Evolutionary conservation across 2,329 filamentous ascomycete species (phyloP).

Genomic region (Cladobotryum mycophilum): DNA sequence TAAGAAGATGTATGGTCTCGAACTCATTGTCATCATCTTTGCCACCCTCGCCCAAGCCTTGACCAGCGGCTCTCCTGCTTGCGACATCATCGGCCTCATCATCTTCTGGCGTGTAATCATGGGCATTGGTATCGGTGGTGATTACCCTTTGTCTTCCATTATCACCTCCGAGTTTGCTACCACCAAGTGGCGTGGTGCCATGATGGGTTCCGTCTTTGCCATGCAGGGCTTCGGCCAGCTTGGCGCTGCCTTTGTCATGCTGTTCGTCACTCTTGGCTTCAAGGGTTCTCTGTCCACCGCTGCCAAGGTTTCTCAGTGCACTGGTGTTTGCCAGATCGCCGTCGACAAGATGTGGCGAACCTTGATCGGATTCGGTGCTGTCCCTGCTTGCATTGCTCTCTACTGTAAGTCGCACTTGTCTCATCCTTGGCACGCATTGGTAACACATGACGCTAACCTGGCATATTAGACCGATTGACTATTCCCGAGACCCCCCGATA

Average conservation of each 20-base stretch:
- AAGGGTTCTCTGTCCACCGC: slow-evolving; percentile 54
- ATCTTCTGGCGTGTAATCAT: slow-evolving; percentile 80
- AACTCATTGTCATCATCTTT: slow-evolving; percentile 75
- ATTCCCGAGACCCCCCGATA: slow-evolving; percentile 86
- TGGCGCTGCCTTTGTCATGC: slow-evolving; percentile 64
- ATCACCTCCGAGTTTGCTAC: slow-evolving; percentile 82
- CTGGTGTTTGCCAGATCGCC: slow-evolving; percentile 28
- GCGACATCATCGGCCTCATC: slow-evolving; percentile 59
- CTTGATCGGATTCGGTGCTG: slow-evolving; percentile 73
- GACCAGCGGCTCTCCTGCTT: slow-evolving; percentile 54
- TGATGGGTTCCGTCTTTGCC: slow-evolving; percentile 82
- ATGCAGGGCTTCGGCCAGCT: slow-evolving; percentile 85
- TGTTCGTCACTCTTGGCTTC: slow-evolving; percentile 69
- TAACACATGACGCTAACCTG: neutral
- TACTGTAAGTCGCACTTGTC: slow-evolving; percentile 52
- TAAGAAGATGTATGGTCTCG: slow-evolving; percentile 66
- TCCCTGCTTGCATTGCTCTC: slow-evolving; percentile 73
- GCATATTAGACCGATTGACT: slow-evolving; percentile 55
- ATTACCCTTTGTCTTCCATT: slow-evolving; percentile 76
- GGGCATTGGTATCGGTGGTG: slow-evolving; percentile 42
- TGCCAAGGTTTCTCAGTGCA: slow-evolving; percentile 47
- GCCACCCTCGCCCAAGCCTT: slow-evolving; percentile 68
- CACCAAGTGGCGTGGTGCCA: slow-evolving; percentile 77
- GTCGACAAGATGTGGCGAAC: slow-evolving; percentile 86
- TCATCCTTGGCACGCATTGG: neutral